phyloP scores from a whole-genome alignment of 2,329 filamentous ascomycete species.

The Parastagonospora avenae region DNA sequence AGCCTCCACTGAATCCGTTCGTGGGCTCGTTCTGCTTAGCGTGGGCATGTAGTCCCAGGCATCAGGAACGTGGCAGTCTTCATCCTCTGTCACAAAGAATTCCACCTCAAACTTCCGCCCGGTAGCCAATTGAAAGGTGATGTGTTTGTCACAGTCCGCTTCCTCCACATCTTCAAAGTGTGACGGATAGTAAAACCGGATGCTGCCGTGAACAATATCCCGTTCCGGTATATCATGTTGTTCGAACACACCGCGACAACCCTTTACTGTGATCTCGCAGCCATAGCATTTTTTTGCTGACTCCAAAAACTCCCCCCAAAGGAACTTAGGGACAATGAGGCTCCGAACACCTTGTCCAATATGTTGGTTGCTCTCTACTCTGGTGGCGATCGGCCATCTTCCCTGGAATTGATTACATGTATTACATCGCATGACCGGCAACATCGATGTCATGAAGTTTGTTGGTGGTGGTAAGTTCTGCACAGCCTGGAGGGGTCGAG shows the following conservation, averaged over 20 bases:
- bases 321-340: not conserved
- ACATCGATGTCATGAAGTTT: not conserved
- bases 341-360: not conserved
- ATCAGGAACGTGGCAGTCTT: not conserved
- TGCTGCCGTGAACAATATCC: not conserved
- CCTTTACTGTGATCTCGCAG: not conserved
- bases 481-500: not conserved
- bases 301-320: not conserved
- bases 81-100: constrained; percentile 1
- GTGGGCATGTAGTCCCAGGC: constrained; percentile 2
- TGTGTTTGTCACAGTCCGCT: constrained; percentile 1
- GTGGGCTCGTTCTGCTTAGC: not conserved
- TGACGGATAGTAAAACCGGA: constrained; percentile 5
- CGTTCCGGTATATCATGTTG: not conserved
- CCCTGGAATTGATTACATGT: constrained; percentile 6
- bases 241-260: not conserved
- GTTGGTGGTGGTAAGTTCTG: not conserved
- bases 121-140: not conserved
- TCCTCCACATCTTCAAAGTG: constrained; percentile 2
- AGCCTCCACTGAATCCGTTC: constrained; percentile 1
- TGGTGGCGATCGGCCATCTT: not conserved
- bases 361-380: not conserved
- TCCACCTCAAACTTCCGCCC: constrained; percentile 4
- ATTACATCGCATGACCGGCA: not conserved
- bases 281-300: constrained; percentile 2